Percentiles rank a stretch among this genome's conserved stretches.
Conservation (phyloP, 2,329 filamentous ascomycete genomes). For the Leptodontidium sp. region DNA sequence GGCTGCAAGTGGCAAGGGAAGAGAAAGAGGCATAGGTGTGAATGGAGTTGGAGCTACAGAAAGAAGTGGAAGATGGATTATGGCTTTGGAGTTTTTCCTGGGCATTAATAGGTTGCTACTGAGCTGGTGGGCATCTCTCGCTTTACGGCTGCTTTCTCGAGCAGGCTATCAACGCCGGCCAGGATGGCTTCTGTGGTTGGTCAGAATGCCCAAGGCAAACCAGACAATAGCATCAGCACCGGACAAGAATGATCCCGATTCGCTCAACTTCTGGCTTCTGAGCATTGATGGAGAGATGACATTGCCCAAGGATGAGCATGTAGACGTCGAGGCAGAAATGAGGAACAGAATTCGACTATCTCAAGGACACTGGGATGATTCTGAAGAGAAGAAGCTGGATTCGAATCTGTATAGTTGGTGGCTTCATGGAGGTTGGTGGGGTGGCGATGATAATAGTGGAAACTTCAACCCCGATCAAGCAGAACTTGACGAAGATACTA, state of each 20-base stretch:
- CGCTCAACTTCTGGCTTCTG: constrained; percentile 61
- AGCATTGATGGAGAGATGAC: constrained; percentile 60
- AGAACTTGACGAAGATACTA: constrained; percentile 74
- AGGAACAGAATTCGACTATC: constrained; percentile 64
- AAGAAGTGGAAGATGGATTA: constrained; percentile 79
- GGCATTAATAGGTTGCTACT: constrained; percentile 74
- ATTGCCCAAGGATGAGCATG: constrained; percentile 66
- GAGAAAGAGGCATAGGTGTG: constrained; percentile 50
- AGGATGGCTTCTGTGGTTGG: constrained; percentile 63
- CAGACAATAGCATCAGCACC: constrained; percentile 25
- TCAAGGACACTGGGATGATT: constrained; percentile 50
- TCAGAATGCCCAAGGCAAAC: constrained; percentile 41
- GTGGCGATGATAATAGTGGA: constrained; percentile 80
- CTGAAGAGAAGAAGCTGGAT: constrained; percentile 73
- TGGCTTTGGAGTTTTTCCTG: constrained; percentile 77
- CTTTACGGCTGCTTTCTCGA: constrained; percentile 55
- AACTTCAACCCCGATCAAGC: constrained; percentile 70
- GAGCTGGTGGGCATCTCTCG: constrained; percentile 49
- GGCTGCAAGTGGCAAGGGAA: constrained; percentile 50
- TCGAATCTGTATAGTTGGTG: constrained; percentile 84
- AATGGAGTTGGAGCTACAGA: constrained; percentile 83
- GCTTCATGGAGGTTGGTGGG: constrained; percentile 85
- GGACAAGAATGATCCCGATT: constrained; percentile 43
- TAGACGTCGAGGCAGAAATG: constrained; percentile 85
- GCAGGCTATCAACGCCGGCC: constrained; percentile 70